phyloP scores from a whole-genome alignment of 2,329 filamentous ascomycete genomes.

The Capronia epimyces region DNA sequence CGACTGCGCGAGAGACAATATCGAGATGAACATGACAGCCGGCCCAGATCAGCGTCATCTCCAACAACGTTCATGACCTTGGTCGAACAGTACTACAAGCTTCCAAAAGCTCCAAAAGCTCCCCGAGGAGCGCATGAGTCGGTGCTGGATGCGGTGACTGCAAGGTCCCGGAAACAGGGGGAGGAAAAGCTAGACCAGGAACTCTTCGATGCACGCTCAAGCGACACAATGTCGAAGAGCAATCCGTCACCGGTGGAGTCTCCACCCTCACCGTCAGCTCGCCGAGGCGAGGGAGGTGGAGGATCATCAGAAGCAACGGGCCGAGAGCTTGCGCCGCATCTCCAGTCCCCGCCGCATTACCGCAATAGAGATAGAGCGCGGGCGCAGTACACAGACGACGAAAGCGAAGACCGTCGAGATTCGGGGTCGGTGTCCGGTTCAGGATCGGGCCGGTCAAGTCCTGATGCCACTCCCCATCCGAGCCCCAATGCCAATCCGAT shows the following conservation, averaged over 20 bases:
- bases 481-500: not conserved
- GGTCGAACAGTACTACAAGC: not conserved
- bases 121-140: not conserved
- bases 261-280: not conserved
- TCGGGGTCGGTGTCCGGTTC: not conserved
- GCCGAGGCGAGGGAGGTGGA: no score
- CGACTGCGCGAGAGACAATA: slow-evolving; percentile 26
- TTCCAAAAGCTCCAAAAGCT: not conserved
- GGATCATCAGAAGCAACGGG: slow-evolving; percentile 1
- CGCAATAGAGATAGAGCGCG: not conserved
- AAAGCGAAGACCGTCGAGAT: not conserved
- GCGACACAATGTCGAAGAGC: not conserved
- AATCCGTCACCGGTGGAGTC: not conserved
- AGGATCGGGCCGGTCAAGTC: slow-evolving; percentile 8
- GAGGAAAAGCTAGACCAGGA: not conserved
- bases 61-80: slow-evolving; percentile 1
- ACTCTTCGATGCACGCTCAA: not conserved
- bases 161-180: not conserved
- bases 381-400: not conserved
- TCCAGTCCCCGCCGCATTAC: not conserved
- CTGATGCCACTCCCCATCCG: no score
- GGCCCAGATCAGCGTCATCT: not conserved
- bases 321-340: not conserved
- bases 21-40: not conserved
- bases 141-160: not conserved